Conservation (phyloP, 1,139 yeast species). For the Diutina ranongensis region DNA sequence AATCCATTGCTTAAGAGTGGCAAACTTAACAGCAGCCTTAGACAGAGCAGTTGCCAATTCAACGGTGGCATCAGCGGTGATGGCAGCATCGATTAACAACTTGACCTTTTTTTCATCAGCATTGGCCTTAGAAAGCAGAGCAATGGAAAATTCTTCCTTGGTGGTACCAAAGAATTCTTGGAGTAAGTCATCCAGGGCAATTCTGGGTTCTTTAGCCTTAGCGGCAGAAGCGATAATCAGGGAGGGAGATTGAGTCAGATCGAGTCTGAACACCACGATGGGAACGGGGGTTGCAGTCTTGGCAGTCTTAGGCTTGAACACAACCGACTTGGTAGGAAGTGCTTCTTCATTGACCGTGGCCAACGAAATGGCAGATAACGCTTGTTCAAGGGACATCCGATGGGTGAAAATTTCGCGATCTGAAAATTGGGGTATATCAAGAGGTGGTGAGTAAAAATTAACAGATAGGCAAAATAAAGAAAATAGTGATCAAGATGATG, state of each 20-base stretch:
- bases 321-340: constrained; percentile 55
- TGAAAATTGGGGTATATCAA: not conserved
- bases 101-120: constrained; percentile 35
- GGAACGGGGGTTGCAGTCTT: constrained; percentile 78
- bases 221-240: constrained; percentile 55
- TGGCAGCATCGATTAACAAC: constrained; percentile 50
- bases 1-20: constrained; percentile 41
- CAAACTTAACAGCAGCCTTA: constrained; percentile 44
- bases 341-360: constrained; percentile 31
- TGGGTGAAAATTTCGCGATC: not conserved
- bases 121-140: constrained; percentile 27
- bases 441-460: not conserved
- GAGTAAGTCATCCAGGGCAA: constrained; percentile 75
- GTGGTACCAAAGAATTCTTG: constrained; percentile 50
- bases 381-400: constrained; percentile 25
- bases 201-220: constrained; percentile 72
- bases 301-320: constrained; percentile 87
- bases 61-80: constrained; percentile 36
- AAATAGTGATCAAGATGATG: too few species aligned
- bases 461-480: too few species aligned
- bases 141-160: constrained; percentile 59
- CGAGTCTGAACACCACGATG: constrained; percentile 67
- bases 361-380: constrained; percentile 47
- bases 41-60: constrained; percentile 49
- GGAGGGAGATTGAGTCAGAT: constrained; percentile 60